Percentiles rank a stretch among this genome's conserved stretches.
Evolutionary conservation across 2,329 filamentous ascomycete genomes (phyloP).

Genomic region (Neonectria neomacrospora): DNA sequence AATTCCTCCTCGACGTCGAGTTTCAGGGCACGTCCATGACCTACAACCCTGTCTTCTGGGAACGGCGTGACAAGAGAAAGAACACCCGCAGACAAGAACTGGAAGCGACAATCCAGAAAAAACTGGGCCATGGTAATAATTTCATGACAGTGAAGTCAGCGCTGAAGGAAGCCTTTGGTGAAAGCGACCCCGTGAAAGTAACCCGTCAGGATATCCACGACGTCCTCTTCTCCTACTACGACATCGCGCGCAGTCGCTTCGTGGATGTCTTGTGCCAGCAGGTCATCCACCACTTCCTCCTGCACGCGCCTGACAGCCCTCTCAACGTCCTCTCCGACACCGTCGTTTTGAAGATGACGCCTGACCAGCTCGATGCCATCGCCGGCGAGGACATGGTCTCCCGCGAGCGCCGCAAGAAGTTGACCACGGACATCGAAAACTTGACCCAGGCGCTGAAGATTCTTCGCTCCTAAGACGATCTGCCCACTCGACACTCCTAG

Average conservation of each 20-base stretch:
- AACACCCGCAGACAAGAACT: background rate
- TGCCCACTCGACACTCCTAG: background rate
- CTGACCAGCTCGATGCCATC: constrained; percentile 63
- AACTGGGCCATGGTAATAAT: too few species aligned
- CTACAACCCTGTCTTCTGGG: constrained; percentile 34
- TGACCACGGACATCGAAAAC: constrained; percentile 59
- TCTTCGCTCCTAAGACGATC: constrained; percentile 31
- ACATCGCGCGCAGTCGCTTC: constrained; percentile 69
- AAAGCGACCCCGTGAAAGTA: constrained; percentile 48
- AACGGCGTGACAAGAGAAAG: constrained; percentile 35
- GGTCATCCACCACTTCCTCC: constrained; percentile 63
- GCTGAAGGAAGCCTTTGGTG: constrained; percentile 21
- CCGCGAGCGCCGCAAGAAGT: constrained; percentile 53
- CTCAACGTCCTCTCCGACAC: constrained; percentile 63
- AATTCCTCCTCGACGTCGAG: constrained; percentile 58
- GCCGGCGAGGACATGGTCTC: constrained; percentile 65
- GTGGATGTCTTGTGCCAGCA: constrained; percentile 72
- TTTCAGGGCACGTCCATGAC: constrained; percentile 39
- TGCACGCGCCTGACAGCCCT: constrained; percentile 61
- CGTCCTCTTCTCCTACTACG: constrained; percentile 70
- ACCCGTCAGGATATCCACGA: constrained; percentile 67
- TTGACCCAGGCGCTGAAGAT: constrained; percentile 52
- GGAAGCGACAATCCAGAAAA: too few species aligned
- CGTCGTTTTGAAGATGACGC: constrained; percentile 60
- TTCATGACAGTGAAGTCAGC: background rate